Base-by-base conservation (phyloP, 768 basidiomycete genomes). In the Trametes gibbosa region DNA sequence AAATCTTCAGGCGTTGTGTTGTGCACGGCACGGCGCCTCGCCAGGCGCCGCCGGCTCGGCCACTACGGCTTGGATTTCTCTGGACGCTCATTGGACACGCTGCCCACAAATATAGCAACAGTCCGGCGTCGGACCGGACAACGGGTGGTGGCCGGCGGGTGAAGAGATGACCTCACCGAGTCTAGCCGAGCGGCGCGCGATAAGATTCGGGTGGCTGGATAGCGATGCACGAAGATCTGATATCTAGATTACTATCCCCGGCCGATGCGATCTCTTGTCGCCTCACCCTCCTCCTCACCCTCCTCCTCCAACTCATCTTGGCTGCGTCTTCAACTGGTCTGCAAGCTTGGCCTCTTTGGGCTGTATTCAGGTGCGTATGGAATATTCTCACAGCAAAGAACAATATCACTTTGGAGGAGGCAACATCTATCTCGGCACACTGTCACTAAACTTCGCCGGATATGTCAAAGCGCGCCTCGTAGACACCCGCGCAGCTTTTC, bases 161-260 rank as follows among this genome's bases (percentile, higher is more conserved):
- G 51, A 46, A 27, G 40, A 49, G 52, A 59, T 59, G 58, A 59
- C 45, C 39, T 59, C 58, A 59, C 39, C 51, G 45, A 53, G 34
- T 37, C 35, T 52, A 58, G 57, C 57, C 43, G 57, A 52, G 51
- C 43, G 29, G 45, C 35, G 45, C 35, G 27, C 50, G 50, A 59
- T 59, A 52, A 55, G 45, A 55, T 48, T 55, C 53, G 53, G 53
- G 27, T 54, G 34, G 45, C 41, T 34, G 29, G 52, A 53, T 50
- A 50, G 56, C 56, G 47, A 40, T 45, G 48, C 47, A 24, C 35
- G 37, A 45, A 58, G 56, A 58, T 58, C 56, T 41, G 58, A 53
- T 58, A 37, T 52, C 37, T 47, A 32, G 43, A 23, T 34, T 29
- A 34, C 12, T 6, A 47, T 54, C 53, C 43, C 21, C 45, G 29